A percentile compares a stretch with the other conserved stretches of the same genome.
phyloP scores from a whole-genome alignment of 2,329 filamentous ascomycete species.

The Tolypocladium paradoxum region DNA sequence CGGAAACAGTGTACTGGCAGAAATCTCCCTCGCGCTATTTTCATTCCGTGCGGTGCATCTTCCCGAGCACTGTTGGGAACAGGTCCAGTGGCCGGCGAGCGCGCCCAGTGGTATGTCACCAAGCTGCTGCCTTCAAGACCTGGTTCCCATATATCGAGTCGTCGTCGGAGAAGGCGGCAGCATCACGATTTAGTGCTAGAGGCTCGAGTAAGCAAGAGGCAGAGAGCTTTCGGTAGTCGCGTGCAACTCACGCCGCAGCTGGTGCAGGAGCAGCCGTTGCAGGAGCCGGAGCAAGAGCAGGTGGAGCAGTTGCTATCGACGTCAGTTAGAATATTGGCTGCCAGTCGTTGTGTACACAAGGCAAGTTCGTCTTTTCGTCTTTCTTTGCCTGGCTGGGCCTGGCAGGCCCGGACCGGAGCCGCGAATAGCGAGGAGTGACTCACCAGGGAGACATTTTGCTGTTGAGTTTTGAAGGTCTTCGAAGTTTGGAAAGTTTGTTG shows the following conservation, averaged over 20 bases:
- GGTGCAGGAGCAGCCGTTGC: conserved; percentile 11
- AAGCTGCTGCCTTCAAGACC: not conserved
- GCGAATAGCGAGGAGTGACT: not conserved
- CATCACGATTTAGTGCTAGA: not conserved
- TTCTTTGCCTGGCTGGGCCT: not conserved
- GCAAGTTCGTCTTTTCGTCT: not conserved
- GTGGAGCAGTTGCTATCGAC: conserved; percentile 8
- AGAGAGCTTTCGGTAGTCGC: not conserved
- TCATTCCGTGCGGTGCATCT: not conserved
- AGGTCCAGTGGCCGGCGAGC: not conserved
- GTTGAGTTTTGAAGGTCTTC: not conserved
- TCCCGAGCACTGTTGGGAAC: not conserved
- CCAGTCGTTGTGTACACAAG: not conserved
- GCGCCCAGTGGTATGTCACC: not conserved
- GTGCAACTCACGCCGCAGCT: conserved; percentile 10
- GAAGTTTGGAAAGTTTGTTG: not conserved
- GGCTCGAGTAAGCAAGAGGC: not conserved
- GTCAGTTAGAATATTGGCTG: not conserved
- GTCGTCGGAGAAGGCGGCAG: not conserved
- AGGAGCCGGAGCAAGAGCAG: conserved; percentile 12
- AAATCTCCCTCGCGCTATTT: not conserved
- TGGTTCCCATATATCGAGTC: not conserved
- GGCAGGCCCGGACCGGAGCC: not conserved
- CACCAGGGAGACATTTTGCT: not conserved
- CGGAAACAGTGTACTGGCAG: not conserved